Evolutionary conservation across 768 basidiomycete species (phyloP), one percentile per base, ranked within the genome.

Genomic region (Russula compacta): DNA sequence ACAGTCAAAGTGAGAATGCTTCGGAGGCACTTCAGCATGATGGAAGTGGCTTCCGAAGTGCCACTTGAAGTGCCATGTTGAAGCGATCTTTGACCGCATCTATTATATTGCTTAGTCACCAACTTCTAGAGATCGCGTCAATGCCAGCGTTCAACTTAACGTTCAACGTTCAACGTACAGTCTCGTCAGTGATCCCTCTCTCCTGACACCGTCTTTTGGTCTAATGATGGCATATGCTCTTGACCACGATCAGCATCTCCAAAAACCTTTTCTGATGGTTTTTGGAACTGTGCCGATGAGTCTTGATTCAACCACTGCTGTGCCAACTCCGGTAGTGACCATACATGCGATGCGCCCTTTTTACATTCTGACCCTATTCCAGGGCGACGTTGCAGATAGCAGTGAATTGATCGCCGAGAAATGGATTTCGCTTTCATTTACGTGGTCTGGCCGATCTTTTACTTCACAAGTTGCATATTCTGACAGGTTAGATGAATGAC

Each of bases 381-480:
- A 57, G 56, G 56, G 29, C 19, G 36, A 33, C 32, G 10, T 52
- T 32, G 33, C 48, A 17, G 48, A 50, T n/a, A 42, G n/a, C 19
- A 33, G 39, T 21, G 60, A 44, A n/a, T 10, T 42, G 3, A 56
- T 53, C 6, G n/a, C 39, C 12, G 73, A 75, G 61, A 56, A 65
- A 53, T 89, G 86, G 86, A 77, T 81, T 29, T 76, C 80, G 21
- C 73, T 92, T 40, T 79, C 79, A 51, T 88, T 92, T 72, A 80
- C 81, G 9, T 89, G 89, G 87, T 75, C 82, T 19, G 87, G 86
- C 33, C 86, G 85, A 68, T 70, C 78, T 0, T 89, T 81, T 67
- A 76, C 75, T n/a, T 66, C 92, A 58, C 77, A 81, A 57, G 75
- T 93, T 9, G 87, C 87, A 7, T 87, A 88, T 50, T 87, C 87